Evolutionary conservation across 2,329 filamentous ascomycete species (phyloP).

Genomic region (Graphilbum sp.): DNA sequence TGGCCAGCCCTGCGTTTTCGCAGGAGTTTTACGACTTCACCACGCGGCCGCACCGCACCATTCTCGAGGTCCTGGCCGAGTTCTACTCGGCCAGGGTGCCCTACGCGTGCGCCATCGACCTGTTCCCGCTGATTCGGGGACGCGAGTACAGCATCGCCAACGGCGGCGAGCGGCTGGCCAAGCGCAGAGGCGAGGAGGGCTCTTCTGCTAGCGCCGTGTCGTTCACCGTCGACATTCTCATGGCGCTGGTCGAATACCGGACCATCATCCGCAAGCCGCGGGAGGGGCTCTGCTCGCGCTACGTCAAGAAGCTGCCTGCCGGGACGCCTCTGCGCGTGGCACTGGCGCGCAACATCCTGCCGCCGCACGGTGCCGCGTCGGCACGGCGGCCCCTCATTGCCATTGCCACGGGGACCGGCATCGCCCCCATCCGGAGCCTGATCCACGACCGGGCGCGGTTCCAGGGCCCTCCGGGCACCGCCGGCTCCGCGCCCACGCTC

Average conservation of each 20-base stretch:
- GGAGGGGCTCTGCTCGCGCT: slow-evolving; percentile 79
- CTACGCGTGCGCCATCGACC: slow-evolving; percentile 50
- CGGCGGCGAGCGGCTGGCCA: slow-evolving; percentile 24
- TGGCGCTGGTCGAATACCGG: slow-evolving; percentile 81
- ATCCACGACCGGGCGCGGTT: slow-evolving; percentile 50
- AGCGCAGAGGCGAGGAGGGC: background rate
- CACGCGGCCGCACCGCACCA: slow-evolving; percentile 73
- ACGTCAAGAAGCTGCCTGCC: slow-evolving; percentile 49
- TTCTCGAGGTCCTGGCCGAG: slow-evolving; percentile 82
- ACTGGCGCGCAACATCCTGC: slow-evolving; percentile 32
- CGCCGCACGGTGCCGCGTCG: slow-evolving; percentile 22
- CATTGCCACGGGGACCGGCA: slow-evolving; percentile 71
- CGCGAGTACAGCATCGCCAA: slow-evolving; percentile 88
- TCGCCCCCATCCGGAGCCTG: slow-evolving; percentile 70
- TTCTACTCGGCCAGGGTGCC: slow-evolving; percentile 76
- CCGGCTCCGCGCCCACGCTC: slow-evolving; percentile 17
- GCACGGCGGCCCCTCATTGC: slow-evolving; percentile 47
- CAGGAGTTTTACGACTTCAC: slow-evolving; percentile 97
- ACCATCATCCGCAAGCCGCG: slow-evolving; percentile 74
- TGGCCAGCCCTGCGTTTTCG: slow-evolving; percentile 60
- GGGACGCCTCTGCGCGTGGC: slow-evolving; percentile 44
- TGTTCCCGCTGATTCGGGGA: slow-evolving; percentile 72
- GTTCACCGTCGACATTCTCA: slow-evolving; percentile 47
- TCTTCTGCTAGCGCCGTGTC: background rate
- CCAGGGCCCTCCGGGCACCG: background rate